Percentiles rank a stretch among this genome's conserved stretches.
Evolutionary conservation across 768 basidiomycete species (phyloP).

Genomic region (Mycena capillaripes): DNA sequence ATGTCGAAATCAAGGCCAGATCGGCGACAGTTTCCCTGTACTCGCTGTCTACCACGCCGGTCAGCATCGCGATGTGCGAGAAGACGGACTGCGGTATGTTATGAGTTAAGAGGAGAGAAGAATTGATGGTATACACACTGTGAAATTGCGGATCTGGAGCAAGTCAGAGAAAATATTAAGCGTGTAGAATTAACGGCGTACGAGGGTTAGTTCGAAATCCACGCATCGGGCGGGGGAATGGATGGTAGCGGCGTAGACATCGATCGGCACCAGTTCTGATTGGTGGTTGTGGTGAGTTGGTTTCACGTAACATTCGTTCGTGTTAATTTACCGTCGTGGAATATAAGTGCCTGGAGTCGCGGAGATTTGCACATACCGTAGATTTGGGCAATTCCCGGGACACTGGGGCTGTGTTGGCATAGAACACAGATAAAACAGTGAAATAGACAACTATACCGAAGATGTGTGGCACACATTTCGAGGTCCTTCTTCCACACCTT

Average conservation of each 20-base stretch:
- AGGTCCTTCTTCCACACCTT: slow-evolving; percentile 13
- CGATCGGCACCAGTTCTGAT: slow-evolving; percentile 20
- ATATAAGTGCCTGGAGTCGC: not conserved
- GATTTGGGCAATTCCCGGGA: slow-evolving; percentile 17
- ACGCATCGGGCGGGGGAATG: not conserved
- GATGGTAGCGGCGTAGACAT: slow-evolving; percentile 3
- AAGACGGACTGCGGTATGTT: slow-evolving; percentile 8
- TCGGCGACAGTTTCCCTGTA: slow-evolving; percentile 14
- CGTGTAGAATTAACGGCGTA: not conserved
- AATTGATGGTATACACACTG: not conserved
- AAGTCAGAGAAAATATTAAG: not conserved
- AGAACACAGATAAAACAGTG: not conserved
- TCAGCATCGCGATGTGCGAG: not conserved
- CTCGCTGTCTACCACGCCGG: not conserved
- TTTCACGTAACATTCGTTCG: too few relatives aligned
- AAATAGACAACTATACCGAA: not conserved
- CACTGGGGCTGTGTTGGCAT: not conserved
- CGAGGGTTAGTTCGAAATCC: slow-evolving; percentile 13
- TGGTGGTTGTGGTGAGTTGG: not conserved
- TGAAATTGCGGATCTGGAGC: slow-evolving; percentile 7
- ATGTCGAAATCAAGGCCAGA: slow-evolving; percentile 4
- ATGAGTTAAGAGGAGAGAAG: not conserved
- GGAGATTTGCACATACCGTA: slow-evolving; percentile 20
- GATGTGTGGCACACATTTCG: slow-evolving; percentile 8
- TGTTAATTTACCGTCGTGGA: slow-evolving; percentile 15